These are phyloP conservation scores for Sequoia sempervirens DNA, from an alignment of 75 land plant genomes.

Conservation along the genomic window DNA sequence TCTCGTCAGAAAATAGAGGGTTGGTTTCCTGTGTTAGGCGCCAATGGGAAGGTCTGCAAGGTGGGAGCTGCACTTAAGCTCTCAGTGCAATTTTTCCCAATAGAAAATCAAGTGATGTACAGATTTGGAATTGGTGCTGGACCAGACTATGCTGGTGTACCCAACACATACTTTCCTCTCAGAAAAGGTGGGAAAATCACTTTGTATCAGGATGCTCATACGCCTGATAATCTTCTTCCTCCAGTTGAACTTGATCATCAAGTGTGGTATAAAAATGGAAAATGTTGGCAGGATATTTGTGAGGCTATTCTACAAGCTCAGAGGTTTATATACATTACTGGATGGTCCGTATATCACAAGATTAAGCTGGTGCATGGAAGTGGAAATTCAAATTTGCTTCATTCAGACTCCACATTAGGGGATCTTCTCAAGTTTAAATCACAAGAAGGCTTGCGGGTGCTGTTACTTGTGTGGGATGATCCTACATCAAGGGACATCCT, in stretches of 20 bases:
- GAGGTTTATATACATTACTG: constrained; percentile 63
- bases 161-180: constrained; percentile 65
- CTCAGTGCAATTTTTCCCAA: constrained; percentile 50
- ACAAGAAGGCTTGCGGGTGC: constrained; percentile 67
- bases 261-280: constrained; percentile 27
- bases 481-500: constrained; percentile 56
- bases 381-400: constrained; percentile 1
- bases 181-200: constrained; percentile 57
- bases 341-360: constrained; percentile 71
- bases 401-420: constrained; percentile 38
- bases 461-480: constrained; percentile 84
- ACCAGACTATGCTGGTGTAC: constrained; percentile 53
- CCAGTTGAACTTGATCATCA: constrained; percentile 37
- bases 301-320: constrained; percentile 60
- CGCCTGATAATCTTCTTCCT: constrained; percentile 48
- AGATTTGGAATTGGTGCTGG: constrained; percentile 52
- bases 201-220: constrained; percentile 86
- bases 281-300: constrained; percentile 83
- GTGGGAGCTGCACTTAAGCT: constrained; percentile 35
- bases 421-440: constrained; percentile 78
- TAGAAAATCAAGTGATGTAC: constrained; percentile 44
- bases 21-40: constrained; percentile 43
- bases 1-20: constrained; percentile 47
- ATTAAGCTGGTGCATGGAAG: constrained; percentile 48
- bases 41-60: constrained; percentile 57